Base-by-base conservation (phyloP, 768 basidiomycete genomes). In the Agaricus subrufescens region DNA sequence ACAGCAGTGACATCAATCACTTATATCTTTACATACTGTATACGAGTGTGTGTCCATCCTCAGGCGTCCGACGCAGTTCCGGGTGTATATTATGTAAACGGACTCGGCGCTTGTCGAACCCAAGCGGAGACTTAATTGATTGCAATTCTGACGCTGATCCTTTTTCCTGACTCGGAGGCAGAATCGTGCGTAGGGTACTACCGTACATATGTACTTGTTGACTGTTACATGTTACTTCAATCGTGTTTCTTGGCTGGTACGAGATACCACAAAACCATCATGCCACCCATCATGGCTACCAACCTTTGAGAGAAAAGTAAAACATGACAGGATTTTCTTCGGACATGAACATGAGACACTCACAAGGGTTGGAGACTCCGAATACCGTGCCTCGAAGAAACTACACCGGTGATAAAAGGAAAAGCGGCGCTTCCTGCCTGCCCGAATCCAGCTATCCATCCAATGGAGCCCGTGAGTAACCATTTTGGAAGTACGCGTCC, bases 321-420 rank as follows among this genome's bases (percentile, higher is more conserved):
- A 30, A 8, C n/a, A 6, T 26, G 10, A 37, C 27, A 43, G 40
- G 7, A 34, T 34, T 5, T 34, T 34, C 7, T 11, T 1, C 34
- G 7, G 34, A 34, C 11, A 52, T 19, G 19, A 19, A 19, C 19
- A 19, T 19, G 19, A 19, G 19, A 23, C 37, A 51, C 84, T 66
- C 60, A 86, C 85, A 86, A 66, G 6, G 86, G 85, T 60, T 86
- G 84, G 54, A 87, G 65, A 58, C 75, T 79, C 55, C 73, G 70
- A 43, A 88, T 86, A 0, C 80, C 88, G 39, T 82, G 79, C 57
- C 75, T 82, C 26, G 76, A 75, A 5, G 89, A 80, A 26, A 91
- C 77, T 1, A 83, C 77, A 25, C 89, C 88, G 0, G 86, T 86
- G 58, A 89, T 76, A 61, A 91, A 89, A 0, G 90, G 89, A 4